Conservation (phyloP, 176 grass and related monocot genomes). For the Thalia dealbata region DNA sequence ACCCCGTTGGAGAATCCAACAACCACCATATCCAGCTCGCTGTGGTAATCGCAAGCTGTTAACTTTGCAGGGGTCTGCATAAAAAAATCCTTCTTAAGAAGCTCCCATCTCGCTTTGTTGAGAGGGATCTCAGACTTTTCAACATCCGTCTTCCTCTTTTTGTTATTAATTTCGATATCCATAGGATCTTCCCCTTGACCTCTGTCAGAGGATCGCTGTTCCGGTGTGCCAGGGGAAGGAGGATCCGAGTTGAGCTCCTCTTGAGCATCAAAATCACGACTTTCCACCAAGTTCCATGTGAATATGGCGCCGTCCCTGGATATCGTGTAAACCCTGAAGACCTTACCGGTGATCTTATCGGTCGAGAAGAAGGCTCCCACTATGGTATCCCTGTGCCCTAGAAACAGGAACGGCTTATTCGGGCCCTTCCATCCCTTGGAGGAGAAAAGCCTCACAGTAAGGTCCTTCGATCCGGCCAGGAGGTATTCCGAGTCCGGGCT, state of each 20-base stretch:
- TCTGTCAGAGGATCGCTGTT: conserved; percentile 24
- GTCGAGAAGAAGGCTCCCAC: conserved; percentile 58
- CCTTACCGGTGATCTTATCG: conserved; percentile 54
- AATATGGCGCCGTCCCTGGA: conserved; percentile 84
- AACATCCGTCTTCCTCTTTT: conserved; percentile 35
- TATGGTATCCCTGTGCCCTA: conserved; percentile 56
- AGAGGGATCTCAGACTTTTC: conserved; percentile 33
- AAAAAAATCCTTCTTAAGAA: conserved; percentile 79
- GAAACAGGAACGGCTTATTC: conserved; percentile 67
- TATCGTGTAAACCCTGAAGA: conserved; percentile 50
- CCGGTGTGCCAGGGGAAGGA: conserved; percentile 44
- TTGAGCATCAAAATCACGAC: conserved; percentile 25
- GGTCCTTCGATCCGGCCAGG: conserved; percentile 79
- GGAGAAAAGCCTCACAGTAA: conserved; percentile 53
- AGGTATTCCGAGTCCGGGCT: conserved; percentile 73
- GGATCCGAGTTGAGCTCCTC: conserved; percentile 19
- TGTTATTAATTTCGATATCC: conserved; percentile 32
- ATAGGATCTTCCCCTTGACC: conserved; percentile 20
- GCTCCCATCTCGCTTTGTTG: conserved; percentile 48
- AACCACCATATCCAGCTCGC: conserved; percentile 79
- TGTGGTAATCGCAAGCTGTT: conserved; percentile 82
- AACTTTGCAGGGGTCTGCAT: conserved; percentile 72
- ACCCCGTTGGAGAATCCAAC: conserved; percentile 78
- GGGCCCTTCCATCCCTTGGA: conserved; percentile 33
- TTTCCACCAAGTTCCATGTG: conserved; percentile 62